Base-by-base conservation (phyloP, 352 stramenopile genomes). In the Pythium rishiriense region DNA sequence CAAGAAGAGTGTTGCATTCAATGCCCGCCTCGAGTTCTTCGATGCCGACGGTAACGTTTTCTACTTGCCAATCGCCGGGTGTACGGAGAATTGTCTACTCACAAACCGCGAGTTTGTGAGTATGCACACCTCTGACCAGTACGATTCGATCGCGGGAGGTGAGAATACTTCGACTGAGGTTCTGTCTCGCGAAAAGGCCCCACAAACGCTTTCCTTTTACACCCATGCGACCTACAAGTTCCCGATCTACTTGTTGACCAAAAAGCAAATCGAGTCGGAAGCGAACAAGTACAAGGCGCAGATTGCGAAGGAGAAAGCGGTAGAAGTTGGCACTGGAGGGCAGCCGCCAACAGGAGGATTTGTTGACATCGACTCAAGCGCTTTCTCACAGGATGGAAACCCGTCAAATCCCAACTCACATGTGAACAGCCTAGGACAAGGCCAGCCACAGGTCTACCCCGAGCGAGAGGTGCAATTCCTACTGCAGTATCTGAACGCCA, bases 1-100 rank as follows among this genome's bases (percentile, higher is more conserved):
- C 53, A 75, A 75, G 24, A 87, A 86, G 25, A 94, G 92, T 29
- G 88, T 98, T 24, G 91, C 89, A 3, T 98, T 98, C 56, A 96
- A 90, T 46, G 85, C 88, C 0, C 74, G 89, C 25, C 80, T 98
- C 31, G 91, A 98, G 61, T 97, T 98, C 58, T 96, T 98, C 29
- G 94, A 98, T 59, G 50, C 73, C 0, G 91, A 98, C 22, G 90
- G 92, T 22, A 94, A 93, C 29, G 75, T 72, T 0, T 98, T 98
- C 47, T 65, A 75, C 25, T 63, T 98, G 1, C 76, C 86, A 1
- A 74, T 98, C 24, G 78, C 76, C 21, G 95, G 95, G 2, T 96
- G 83, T 35, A 82, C 90, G 0, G 95, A 98, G 53, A 98, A 97
- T 64, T 98, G 90, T 58, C 22, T 98, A 19, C 75, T 98, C 15